Conservation (phyloP, 2,329 filamentous ascomycete species). For the Aspergillus pseudoviridinutans region DNA sequence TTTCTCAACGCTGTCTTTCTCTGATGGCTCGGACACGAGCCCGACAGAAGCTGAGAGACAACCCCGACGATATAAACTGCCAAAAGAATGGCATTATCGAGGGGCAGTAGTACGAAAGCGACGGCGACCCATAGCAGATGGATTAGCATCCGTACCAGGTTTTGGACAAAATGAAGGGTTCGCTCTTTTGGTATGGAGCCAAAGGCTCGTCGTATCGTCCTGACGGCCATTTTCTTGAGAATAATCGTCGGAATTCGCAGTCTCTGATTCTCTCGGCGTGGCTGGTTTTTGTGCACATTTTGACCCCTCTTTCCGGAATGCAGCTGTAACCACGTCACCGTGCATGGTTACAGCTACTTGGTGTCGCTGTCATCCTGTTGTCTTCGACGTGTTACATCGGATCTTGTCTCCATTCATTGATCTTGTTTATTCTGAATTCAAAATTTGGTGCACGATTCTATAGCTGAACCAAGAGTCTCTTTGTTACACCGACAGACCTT, state of each 20-base stretch:
- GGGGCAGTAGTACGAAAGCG: conserved; percentile 41
- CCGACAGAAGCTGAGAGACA: conserved; percentile 24
- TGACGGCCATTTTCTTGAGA: conserved; percentile 16
- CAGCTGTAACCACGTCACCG: conserved; percentile 20
- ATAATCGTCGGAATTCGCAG: background rate
- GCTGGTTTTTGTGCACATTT: background rate
- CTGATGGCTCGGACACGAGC: conserved; percentile 13
- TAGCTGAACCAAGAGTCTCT: no score
- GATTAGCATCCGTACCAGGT: conserved; percentile 13
- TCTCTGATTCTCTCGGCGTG: background rate
- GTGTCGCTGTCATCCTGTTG: background rate
- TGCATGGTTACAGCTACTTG: conserved; percentile 2
- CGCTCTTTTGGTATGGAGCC: conserved; percentile 7
- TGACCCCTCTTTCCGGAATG: conserved; percentile 2
- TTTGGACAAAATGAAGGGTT: conserved; percentile 6
- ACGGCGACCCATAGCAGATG: conserved; percentile 24
- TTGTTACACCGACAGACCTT: no score
- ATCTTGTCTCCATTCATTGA: background rate
- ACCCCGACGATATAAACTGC: conserved; percentile 29
- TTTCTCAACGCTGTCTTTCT: conserved; percentile 24
- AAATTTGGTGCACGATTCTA: background rate
- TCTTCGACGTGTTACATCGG: background rate
- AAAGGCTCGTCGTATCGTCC: conserved; percentile 15
- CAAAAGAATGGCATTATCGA: conserved; percentile 46
- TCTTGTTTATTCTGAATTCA: background rate